Conservation (phyloP, 2,329 filamentous ascomycete genomes). For the Bimuria novae-zelandiae region DNA sequence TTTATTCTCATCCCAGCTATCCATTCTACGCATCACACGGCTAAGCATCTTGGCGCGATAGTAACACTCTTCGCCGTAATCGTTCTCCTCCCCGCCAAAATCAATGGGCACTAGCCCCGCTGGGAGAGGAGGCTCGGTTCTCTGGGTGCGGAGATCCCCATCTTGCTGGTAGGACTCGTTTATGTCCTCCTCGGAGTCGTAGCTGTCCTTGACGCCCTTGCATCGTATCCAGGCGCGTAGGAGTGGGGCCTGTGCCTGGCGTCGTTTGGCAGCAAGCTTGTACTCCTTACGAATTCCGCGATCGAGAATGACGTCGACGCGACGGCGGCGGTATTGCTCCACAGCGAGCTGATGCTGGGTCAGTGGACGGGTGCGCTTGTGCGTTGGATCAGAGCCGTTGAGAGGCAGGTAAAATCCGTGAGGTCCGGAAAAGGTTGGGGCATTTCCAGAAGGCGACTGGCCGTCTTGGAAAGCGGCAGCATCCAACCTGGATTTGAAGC, state of each 20-base stretch:
- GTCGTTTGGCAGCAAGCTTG: constrained; percentile 63
- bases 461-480: constrained; percentile 37
- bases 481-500: constrained; percentile 44
- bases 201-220: constrained; percentile 52
- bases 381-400: constrained; percentile 52
- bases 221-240: constrained; percentile 69
- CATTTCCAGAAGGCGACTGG: constrained; percentile 38
- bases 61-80: constrained; percentile 76
- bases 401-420: constrained; percentile 56
- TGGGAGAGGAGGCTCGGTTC: constrained; percentile 40
- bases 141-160: constrained; percentile 29
- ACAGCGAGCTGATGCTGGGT: constrained; percentile 83
- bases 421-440: constrained; percentile 55
- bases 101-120: constrained; percentile 65
- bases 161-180: constrained; percentile 45
- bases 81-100: constrained; percentile 63
- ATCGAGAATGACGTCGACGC: constrained; percentile 81
- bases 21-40: constrained; percentile 66
- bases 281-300: constrained; percentile 72
- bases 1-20: constrained; percentile 66
- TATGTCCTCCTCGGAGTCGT: constrained; percentile 52
- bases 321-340: constrained; percentile 75
- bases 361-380: constrained; percentile 69
- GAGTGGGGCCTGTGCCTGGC: constrained; percentile 69
- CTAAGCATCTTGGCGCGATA: constrained; percentile 69